Base-by-base conservation (phyloP, 768 basidiomycete species). In the Sarcodon sp. region DNA sequence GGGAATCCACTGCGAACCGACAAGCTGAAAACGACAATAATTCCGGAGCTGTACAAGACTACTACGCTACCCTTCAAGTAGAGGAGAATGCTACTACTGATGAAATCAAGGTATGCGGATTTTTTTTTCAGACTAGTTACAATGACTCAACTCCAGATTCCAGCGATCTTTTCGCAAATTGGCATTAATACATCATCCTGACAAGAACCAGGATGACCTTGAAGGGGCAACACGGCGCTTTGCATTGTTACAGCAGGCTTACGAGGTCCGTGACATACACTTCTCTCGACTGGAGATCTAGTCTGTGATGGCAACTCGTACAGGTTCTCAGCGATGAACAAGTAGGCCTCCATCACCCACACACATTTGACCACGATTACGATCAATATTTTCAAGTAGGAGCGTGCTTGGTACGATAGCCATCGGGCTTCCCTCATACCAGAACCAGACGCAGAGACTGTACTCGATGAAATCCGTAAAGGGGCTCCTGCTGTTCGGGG, bases 371-470 rank as follows among this genome's bases (percentile, higher is more conserved):
- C 33, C 12, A n/a, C 33, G 36, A 2, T 44, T 18, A 12, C 44
- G 11, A 35, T 37, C 41, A 35, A 41, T 41, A 18, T 13, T 13
- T 13, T 56, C 62, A 71, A 75, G 69, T 77, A 94, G 87, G 94
- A 98, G 72, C 73, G 96, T 55, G 92, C 96, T 39, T 99, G 92
- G 88, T 99, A 99, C 64, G 96, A 99, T 64, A 80, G 80, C 4
- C 94, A 98, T 62, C 80, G 83, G 50, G 80, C 84, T 31, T 84
- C 86, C 21, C 71, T 91, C 6, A 68, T 71, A 13, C 85, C 86
- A 3, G 85, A 87, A 56, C 78, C 88, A 37, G 93, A 93, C 61
- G 87, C 86, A 39, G 80, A 84, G 39, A 76, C 73, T 3, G 81
- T 94, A 12, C 87, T 90, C 56, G 83, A 96, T 52, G 86, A 91